Evolutionary conservation across 31 red algal species (phyloP).

Genomic region (Bonnemaisonia californica): DNA sequence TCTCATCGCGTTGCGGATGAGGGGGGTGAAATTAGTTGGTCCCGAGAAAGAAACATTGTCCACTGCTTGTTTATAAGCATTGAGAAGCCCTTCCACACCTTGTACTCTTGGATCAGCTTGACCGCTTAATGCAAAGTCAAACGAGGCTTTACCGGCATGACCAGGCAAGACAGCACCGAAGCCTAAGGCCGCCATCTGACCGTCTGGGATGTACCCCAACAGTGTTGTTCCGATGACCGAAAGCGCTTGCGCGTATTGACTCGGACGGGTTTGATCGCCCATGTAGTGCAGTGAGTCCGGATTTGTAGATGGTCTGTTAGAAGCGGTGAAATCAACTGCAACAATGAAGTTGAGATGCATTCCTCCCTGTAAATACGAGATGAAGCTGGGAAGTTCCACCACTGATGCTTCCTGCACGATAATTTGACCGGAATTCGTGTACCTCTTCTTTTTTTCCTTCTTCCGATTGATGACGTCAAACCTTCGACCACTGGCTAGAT

Average conservation of each 20-base stretch:
- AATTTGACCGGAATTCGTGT: conserved; percentile 45
- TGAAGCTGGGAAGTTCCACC: conserved; percentile 41
- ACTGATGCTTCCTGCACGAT: conserved; percentile 19
- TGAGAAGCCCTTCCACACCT: conserved; percentile 64
- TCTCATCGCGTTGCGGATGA: conserved; percentile 60
- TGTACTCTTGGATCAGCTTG: conserved; percentile 44
- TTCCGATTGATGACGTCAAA: conserved; percentile 57
- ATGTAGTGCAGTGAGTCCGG: conserved; percentile 86
- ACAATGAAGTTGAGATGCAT: conserved; percentile 63
- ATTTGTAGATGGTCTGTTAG: conserved; percentile 51
- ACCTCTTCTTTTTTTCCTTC: conserved; percentile 26
- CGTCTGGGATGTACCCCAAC: conserved; percentile 56
- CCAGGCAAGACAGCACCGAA: conserved; percentile 83
- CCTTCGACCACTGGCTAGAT: conserved; percentile 11
- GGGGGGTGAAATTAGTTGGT: conserved; percentile 78
- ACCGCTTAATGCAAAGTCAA: conserved; percentile 66
- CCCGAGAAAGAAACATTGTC: conserved; percentile 53
- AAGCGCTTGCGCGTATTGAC: conserved; percentile 73
- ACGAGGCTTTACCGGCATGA: conserved; percentile 35
- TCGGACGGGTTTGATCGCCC: conserved; percentile 23
- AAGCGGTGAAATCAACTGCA: conserved; percentile 84
- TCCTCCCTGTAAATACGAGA: conserved; percentile 59
- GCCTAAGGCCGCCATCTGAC: conserved; percentile 64
- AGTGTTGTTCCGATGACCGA: conserved; percentile 55
- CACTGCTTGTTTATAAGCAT: conserved; percentile 44